Conservation (phyloP, 2,329 filamentous ascomycete species). For the Ophiocordyceps camponoti-floridani region DNA sequence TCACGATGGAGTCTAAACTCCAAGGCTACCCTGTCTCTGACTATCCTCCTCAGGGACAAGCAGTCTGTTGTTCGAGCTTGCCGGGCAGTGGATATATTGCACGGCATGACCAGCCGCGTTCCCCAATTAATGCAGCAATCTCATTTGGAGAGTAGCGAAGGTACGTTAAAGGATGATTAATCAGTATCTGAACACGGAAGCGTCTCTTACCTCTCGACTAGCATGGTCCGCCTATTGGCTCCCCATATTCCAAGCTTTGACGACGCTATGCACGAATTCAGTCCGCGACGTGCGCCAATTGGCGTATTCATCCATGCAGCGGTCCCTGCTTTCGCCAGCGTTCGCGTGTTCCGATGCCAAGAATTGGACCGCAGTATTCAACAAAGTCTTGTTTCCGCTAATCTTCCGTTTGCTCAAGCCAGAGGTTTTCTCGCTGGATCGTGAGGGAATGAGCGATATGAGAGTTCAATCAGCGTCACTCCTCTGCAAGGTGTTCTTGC, state of each 20-base stretch:
- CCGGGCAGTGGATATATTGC: constrained; percentile 66
- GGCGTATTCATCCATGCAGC: constrained; percentile 71
- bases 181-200: neutral
- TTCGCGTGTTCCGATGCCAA: constrained; percentile 69
- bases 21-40: neutral
- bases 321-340: constrained; percentile 69
- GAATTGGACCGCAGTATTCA: constrained; percentile 91
- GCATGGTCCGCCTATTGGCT: constrained; percentile 98
- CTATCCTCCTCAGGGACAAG: constrained; percentile 8
- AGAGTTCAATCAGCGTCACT: constrained; percentile 80
- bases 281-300: constrained; percentile 84
- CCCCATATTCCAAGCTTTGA: constrained; percentile 78
- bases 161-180: constrained; percentile 21
- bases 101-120: constrained; percentile 64
- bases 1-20: too few relatives aligned
- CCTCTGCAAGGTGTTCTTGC: constrained; percentile 86
- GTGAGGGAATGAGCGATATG: constrained; percentile 87
- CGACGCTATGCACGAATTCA: constrained; percentile 81
- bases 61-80: constrained; percentile 57
- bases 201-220: constrained; percentile 12
- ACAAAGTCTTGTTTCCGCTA: constrained; percentile 81
- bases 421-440: constrained; percentile 83
- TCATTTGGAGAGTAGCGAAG: constrained; percentile 73
- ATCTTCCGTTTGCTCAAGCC: constrained; percentile 79
- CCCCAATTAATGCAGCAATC: constrained; percentile 82